Evolutionary conservation across 441 rosid genomes (phyloP).

Genomic region (Eugenia klotzschiana): DNA sequence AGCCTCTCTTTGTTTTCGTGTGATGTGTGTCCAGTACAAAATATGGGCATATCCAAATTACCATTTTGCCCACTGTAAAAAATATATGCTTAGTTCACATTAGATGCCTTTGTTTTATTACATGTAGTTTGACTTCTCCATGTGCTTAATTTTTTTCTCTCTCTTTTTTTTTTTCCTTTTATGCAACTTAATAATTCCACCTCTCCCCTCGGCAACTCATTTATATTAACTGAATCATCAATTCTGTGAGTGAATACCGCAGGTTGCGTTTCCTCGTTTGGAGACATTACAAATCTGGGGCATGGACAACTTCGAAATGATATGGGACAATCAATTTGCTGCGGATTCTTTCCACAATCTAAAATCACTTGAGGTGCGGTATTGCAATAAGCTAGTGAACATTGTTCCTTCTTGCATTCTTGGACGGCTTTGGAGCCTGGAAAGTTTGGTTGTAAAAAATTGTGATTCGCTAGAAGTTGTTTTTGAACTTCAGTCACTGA

Average conservation of each 20-base stretch:
- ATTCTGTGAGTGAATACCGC: rapidly evolving
- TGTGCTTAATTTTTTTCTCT: no score
- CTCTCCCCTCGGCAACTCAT: no score
- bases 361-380: rapidly evolving
- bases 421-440: background rate
- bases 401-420: background rate
- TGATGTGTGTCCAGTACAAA: no score
- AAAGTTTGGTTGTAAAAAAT: rapidly evolving
- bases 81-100: no score
- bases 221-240: background rate
- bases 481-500: background rate
- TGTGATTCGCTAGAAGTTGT: background rate
- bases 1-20: no score
- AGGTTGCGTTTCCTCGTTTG: background rate
- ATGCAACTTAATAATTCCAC: no score
- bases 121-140: no score
- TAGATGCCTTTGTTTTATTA: no score
- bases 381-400: background rate
- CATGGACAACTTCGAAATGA: background rate
- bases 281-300: rapidly evolving
- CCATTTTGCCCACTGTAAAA: no score
- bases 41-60: no score
- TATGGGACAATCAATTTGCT: background rate
- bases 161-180: no score
- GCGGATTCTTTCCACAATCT: no score